Conservation (phyloP, 1,284 basidiomycete genomes). For the Rhizopogon parksii region DNA sequence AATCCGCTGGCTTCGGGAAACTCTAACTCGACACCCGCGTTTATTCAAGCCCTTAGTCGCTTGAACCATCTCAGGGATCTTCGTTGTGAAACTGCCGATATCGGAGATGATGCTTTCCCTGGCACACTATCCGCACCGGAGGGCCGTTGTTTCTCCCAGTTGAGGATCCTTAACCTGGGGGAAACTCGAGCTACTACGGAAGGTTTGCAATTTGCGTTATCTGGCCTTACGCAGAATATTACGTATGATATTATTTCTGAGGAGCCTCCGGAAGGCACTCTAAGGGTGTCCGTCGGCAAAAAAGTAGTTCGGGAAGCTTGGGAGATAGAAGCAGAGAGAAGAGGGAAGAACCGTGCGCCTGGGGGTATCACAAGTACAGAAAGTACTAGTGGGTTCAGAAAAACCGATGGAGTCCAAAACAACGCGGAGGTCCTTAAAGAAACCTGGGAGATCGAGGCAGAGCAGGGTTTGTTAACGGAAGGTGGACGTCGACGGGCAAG, state of each 20-base stretch:
- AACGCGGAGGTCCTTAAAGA: slow-evolving; percentile 48
- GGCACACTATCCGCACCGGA: slow-evolving; percentile 32
- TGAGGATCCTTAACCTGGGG: slow-evolving; percentile 56
- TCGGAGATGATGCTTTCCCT: slow-evolving; percentile 55
- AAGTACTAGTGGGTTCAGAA: neutral
- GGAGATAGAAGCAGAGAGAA: slow-evolving; percentile 66
- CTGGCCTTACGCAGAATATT: slow-evolving; percentile 39
- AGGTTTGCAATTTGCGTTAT: slow-evolving; percentile 39
- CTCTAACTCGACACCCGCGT: slow-evolving; percentile 12
- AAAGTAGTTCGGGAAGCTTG: slow-evolving; percentile 62
- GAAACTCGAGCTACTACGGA: slow-evolving; percentile 51
- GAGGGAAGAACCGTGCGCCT: slow-evolving; percentile 32
- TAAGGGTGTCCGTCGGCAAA: slow-evolving; percentile 61
- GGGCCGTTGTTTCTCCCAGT: slow-evolving; percentile 37
- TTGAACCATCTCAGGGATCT: slow-evolving; percentile 55
- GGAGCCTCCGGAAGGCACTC: slow-evolving; percentile 43
- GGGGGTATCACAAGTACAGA: slow-evolving; percentile 19
- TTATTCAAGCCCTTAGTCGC: slow-evolving; percentile 42
- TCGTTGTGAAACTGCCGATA: slow-evolving; percentile 45
- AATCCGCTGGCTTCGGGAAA: slow-evolving; percentile 43
- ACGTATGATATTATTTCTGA: slow-evolving; percentile 48
- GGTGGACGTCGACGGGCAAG: slow-evolving; percentile 60
- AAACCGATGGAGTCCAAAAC: slow-evolving; percentile 11
- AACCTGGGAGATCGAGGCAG: slow-evolving; percentile 70
- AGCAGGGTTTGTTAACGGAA: slow-evolving; percentile 64